These are phyloP conservation scores for Asterophora parasitica DNA, from an alignment of 768 basidiomycete genomes.

Conservation along the genomic window DNA sequence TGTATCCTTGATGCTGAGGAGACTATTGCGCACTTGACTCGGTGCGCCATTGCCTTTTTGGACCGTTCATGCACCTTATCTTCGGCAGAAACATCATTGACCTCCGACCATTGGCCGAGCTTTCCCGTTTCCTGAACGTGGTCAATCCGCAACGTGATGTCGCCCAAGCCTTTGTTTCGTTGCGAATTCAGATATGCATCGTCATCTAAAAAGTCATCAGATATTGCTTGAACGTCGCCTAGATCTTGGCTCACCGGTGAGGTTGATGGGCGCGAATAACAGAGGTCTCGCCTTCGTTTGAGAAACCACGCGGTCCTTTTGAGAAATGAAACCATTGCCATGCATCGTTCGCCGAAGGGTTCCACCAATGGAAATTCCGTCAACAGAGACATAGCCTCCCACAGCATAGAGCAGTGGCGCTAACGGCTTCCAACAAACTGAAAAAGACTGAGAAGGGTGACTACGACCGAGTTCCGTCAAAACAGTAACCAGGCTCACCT, in stretches of 20 bases:
- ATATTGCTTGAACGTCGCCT: neutral
- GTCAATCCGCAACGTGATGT: constrained; percentile 13
- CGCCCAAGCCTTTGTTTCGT: constrained; percentile 13
- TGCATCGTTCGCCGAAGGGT: neutral
- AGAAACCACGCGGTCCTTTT: neutral
- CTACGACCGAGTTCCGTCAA: too few relatives aligned
- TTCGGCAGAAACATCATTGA: neutral
- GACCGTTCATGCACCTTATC: constrained; percentile 21
- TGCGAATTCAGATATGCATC: constrained; percentile 15
- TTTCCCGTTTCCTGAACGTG: neutral
- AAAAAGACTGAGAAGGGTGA: neutral
- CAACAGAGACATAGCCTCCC: neutral
- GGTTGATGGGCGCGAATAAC: constrained; percentile 9
- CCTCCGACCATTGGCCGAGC: too few relatives aligned
- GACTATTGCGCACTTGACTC: constrained; percentile 6
- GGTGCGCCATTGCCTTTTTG: constrained; percentile 20
- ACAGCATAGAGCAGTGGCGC: neutral
- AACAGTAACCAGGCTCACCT: too few relatives aligned
- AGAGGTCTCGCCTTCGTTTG: constrained; percentile 6
- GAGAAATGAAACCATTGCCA: neutral
- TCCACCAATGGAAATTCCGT: constrained; percentile 4
- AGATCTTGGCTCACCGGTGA: constrained; percentile 8
- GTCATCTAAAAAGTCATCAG: constrained; percentile 17
- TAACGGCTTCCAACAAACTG: neutral
- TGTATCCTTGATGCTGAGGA: neutral